phyloP scores from a whole-genome alignment of 2,329 filamentous ascomycete species.

The Dactylellina drechsleri region DNA sequence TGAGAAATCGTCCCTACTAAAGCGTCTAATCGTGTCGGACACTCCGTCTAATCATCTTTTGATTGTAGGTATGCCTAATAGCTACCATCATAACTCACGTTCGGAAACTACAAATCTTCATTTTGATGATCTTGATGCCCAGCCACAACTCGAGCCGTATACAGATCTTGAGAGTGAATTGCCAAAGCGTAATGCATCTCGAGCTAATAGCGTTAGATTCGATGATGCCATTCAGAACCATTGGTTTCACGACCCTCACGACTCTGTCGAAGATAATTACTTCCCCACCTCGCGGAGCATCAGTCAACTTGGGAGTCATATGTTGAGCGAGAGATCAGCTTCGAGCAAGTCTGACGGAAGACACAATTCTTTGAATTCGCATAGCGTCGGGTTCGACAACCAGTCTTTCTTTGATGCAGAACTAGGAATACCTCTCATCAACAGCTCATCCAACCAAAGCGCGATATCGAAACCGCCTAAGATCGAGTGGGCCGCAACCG shows the following conservation, averaged over 20 bases:
- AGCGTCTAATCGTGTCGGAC: not conserved
- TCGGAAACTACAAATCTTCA: slow-evolving; percentile 61
- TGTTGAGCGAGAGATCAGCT: slow-evolving; percentile 86
- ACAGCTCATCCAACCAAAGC: slow-evolving; percentile 76
- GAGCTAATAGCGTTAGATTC: slow-evolving; percentile 96
- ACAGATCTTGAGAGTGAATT: slow-evolving; percentile 85
- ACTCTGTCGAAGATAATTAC: slow-evolving; percentile 74
- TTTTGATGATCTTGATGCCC: slow-evolving; percentile 86
- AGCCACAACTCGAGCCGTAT: slow-evolving; percentile 83
- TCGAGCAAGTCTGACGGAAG: slow-evolving; percentile 84
- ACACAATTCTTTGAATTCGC: slow-evolving; percentile 91
- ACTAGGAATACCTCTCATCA: slow-evolving; percentile 72
- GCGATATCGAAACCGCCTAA: slow-evolving; percentile 91
- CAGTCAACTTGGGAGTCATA: slow-evolving; percentile 80
- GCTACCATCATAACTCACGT: slow-evolving; percentile 47
- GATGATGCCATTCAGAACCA: slow-evolving; percentile 93
- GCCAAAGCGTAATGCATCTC: slow-evolving; percentile 83
- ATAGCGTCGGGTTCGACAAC: slow-evolving; percentile 76
- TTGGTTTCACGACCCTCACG: slow-evolving; percentile 83
- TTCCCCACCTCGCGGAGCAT: slow-evolving; percentile 78
- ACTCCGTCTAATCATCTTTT: slow-evolving; percentile 37
- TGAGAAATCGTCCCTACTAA: slow-evolving; percentile 27
- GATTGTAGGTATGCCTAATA: slow-evolving; percentile 39
- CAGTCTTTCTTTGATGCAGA: slow-evolving; percentile 70
- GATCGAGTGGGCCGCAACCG: slow-evolving; percentile 93